These are phyloP conservation scores for Wickerhamiella allomyrinae DNA, from an alignment of 805 yeast genomes.

Conservation along the genomic window DNA sequence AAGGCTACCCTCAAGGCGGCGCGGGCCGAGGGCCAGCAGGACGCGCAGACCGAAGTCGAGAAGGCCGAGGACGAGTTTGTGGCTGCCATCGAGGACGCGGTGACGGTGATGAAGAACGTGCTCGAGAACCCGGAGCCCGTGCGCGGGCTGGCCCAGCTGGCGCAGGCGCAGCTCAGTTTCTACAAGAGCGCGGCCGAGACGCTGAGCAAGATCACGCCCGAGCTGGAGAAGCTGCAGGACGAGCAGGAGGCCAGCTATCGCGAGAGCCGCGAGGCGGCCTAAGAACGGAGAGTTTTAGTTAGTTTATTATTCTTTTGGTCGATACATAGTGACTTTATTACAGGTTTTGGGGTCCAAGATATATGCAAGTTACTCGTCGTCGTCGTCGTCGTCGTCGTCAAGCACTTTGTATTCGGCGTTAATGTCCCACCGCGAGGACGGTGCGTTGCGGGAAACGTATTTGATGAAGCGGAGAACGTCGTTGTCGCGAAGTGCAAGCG, in stretches of 20 bases:
- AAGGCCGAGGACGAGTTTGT: slow-evolving; percentile 78
- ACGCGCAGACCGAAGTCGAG: slow-evolving; percentile 62
- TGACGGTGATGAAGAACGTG: slow-evolving; percentile 66
- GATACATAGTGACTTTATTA: too few species aligned
- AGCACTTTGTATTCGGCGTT: slow-evolving; percentile 65
- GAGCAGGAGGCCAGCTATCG: slow-evolving; percentile 31
- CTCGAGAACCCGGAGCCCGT: slow-evolving; percentile 57
- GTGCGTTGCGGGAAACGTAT: slow-evolving; percentile 76
- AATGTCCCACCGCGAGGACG: slow-evolving; percentile 89
- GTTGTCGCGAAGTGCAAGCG: slow-evolving; percentile 67
- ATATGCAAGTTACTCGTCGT: slow-evolving; percentile 22
- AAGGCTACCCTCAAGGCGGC: slow-evolving; percentile 36
- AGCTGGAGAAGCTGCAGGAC: slow-evolving; percentile 44
- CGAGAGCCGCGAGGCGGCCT: slow-evolving; percentile 10
- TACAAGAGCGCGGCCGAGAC: slow-evolving; percentile 62
- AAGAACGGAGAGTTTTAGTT: not conserved
- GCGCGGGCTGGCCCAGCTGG: slow-evolving; percentile 50
- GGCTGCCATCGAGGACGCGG: slow-evolving; percentile 78
- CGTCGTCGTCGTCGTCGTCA: slow-evolving; percentile 32
- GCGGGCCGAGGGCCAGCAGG: slow-evolving; percentile 54
- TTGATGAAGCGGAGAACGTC: slow-evolving; percentile 83
- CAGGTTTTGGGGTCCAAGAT: too few species aligned
- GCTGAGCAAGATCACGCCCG: slow-evolving; percentile 49
- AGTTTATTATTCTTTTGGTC: not conserved
- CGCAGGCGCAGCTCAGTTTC: slow-evolving; percentile 67